Evolutionary conservation across 495 filamentous ascomycete genomes (phyloP), one percentile per base, ranked within the genome.

Genomic region (Hyaloscypha variabilis): DNA sequence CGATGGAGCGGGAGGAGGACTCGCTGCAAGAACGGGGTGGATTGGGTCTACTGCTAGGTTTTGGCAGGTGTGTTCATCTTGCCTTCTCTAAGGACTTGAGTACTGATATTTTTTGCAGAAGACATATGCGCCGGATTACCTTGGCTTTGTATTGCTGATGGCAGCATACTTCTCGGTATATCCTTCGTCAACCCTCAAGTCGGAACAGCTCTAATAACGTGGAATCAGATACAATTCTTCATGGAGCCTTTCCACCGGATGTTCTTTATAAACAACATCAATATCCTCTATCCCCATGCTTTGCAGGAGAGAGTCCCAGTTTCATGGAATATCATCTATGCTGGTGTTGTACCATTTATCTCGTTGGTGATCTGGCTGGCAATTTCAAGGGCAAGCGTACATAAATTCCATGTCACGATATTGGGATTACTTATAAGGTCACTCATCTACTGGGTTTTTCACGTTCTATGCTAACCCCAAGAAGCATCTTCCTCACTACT

Each of bases 211-310:
- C 62, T 69, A 24, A 63, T 68, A 31, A 14, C 25, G 8, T 4
- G 28, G 30, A 39, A 62, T 26, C 17, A 1, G 66, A 91, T 89
- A 81, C 94, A 23, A 82, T 89, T 77, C 75, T 89, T 94, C 62
- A 79, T 90, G 69, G 87, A 88, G 66, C 96, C 95, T 2, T 99
- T 98, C 75, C 94, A 97, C 73, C 93, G 88, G 73, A 84, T 91
- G 80, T 93, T 93, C 73, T 86, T 84, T 62, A 87, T 97, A 62
- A 90, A 91, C 74, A 91, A 97, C 72, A 82, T 88, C 13, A 80
- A 89, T 46, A 92, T 98, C 53, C 88, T 91, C 68, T 97, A 88
- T 72, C 96, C 96, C 10, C 88, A 96, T 75, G 92, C 94, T 24
- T 83, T 90, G 57, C 77, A 89, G 36, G 95, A 99, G 74, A 85